Evolutionary conservation across 192 early-diverging fungal genomes (phyloP), one percentile per base, ranked within the genome.

Genomic region (Backusella parvicylindrica): DNA sequence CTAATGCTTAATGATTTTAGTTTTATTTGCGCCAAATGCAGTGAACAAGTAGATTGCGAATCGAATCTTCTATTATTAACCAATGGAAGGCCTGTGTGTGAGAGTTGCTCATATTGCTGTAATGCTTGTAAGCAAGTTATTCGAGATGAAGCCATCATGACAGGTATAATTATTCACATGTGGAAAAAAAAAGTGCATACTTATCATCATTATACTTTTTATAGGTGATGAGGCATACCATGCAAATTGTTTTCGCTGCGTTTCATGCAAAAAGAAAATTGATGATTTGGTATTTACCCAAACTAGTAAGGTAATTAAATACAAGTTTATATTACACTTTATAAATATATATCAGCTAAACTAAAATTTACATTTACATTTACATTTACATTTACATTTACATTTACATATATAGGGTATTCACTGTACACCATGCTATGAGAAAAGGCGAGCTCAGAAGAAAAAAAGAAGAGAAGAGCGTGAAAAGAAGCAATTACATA

Each of bases 81-180:
- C 2, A 92, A 94, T 71, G 93, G 93, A 21, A 90, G 89, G 64
- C 93, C 93, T 18, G 88, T 94, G 53, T 94, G 93, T 68, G 90
- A 93, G 74, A 88, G 93, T 67, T 94, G 93, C 79, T 94, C 93
- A 21, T 94, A 94, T 68, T 89, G 81, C 77, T 94, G 93, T 82
- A 84, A 85, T 37, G 82, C 89, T 64, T 94, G 93, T 78, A 90
- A 87, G 64, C 85, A 88, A 77, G 84, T 90, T 28, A 94, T 93
- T 47, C 84, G 87, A 4, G 91, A 94, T 73, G 93, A 94, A 80
- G 93, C 93, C 23, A 92, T 94, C 60, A 91, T 94, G 80, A 94
- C 92, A 53, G 93, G 88, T 89, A 26, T 30, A 5, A 43, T 30
- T 53, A 16, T 31, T 36, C 18, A 30, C 3, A 41, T 13, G 66